These are phyloP conservation scores for Acorus calamus DNA, from an alignment of 106 monocot genomes.

Conservation along the genomic window DNA sequence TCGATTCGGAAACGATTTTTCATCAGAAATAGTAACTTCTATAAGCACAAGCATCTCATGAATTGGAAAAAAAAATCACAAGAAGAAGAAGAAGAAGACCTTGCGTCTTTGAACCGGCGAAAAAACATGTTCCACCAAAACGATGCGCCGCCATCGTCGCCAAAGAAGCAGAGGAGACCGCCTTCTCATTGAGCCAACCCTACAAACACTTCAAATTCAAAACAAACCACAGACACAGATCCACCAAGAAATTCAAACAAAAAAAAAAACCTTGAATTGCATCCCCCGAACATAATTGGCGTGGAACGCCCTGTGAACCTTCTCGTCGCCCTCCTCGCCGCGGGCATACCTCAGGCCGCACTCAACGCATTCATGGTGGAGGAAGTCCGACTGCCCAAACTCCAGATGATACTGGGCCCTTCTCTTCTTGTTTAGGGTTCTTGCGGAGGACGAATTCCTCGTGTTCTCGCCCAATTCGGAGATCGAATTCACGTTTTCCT, in stretches of 20 bases:
- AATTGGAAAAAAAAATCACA: too few species aligned
- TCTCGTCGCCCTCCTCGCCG: conserved; percentile 72
- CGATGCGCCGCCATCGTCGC: conserved; percentile 30
- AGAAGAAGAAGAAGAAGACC: conserved; percentile 20
- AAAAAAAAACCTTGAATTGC: conserved; percentile 51
- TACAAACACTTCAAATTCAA: conserved; percentile 12
- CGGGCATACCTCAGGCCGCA: conserved; percentile 64
- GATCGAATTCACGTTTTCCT: too few species aligned
- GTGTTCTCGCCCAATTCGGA: too few species aligned
- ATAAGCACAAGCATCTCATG: too few species aligned
- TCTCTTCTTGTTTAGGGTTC: conserved; percentile 10
- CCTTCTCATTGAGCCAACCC: conserved; percentile 77
- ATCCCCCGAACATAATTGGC: conserved; percentile 57
- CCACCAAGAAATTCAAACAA: neutral
- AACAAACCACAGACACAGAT: neutral
- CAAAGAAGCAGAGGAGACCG: conserved; percentile 16
- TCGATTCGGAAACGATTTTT: too few species aligned
- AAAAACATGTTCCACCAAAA: conserved; percentile 43
- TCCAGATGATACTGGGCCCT: conserved; percentile 20
- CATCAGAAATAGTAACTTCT: too few species aligned
- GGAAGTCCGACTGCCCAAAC: conserved; percentile 23
- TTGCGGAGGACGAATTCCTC: too few species aligned
- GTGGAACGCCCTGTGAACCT: conserved; percentile 61
- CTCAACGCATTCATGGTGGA: conserved; percentile 37
- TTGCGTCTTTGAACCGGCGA: conserved; percentile 40